These are phyloP conservation scores for Trichosporon sp. DNA, from an alignment of 1,284 basidiomycete species.

Conservation along the genomic window DNA sequence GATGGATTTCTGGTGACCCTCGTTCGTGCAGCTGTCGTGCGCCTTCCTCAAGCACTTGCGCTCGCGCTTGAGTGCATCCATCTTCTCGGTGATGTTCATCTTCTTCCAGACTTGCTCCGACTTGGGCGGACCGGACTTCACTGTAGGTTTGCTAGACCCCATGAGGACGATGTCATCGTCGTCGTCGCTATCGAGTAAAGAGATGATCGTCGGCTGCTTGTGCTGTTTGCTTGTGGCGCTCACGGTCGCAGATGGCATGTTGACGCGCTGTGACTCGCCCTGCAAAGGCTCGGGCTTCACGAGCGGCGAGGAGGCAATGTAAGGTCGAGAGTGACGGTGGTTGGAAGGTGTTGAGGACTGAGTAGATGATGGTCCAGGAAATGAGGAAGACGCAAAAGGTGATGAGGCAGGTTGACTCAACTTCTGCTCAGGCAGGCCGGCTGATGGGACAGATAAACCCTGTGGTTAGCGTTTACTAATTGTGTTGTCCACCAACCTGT, in stretches of 20 bases:
- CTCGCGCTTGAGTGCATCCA: slow-evolving; percentile 19
- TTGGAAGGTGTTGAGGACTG: slow-evolving; percentile 5
- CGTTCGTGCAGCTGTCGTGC: neutral
- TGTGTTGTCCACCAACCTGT: slow-evolving; percentile 22
- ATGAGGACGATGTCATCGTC: slow-evolving; percentile 25
- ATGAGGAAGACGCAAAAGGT: neutral
- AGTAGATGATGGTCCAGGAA: neutral
- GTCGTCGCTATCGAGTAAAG: slow-evolving; percentile 23
- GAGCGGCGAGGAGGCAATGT: neutral
- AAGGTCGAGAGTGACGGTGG: neutral
- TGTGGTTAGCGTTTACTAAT: neutral
- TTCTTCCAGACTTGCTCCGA: slow-evolving; percentile 12
- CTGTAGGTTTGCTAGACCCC: neutral
- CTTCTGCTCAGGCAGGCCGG: neutral
- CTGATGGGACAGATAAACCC: slow-evolving; percentile 10
- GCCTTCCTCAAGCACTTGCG: slow-evolving; percentile 14
- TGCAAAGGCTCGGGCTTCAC: slow-evolving; percentile 8
- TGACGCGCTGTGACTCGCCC: slow-evolving; percentile 10
- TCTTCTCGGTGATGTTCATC: slow-evolving; percentile 23
- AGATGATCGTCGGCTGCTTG: neutral
- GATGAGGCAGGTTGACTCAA: slow-evolving; percentile 2
- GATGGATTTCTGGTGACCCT: neutral
- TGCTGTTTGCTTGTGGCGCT: neutral
- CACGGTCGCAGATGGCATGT: neutral
- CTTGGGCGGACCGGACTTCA: slow-evolving; percentile 7